Base-by-base conservation (phyloP, 495 filamentous ascomycete genomes). In the Penicillium waksmanii region DNA sequence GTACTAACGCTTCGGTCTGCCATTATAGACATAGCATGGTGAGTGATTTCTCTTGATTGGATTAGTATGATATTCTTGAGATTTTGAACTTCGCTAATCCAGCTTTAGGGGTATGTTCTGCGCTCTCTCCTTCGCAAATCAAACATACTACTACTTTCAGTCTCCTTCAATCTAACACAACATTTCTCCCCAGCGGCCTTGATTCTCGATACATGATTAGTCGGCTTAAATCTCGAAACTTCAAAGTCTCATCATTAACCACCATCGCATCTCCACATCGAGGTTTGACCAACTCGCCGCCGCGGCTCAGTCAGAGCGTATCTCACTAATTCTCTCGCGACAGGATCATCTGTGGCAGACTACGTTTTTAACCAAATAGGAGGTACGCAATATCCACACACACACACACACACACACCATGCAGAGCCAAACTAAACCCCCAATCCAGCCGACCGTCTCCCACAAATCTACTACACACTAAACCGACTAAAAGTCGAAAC, bases 151-250 rank as follows among this genome's bases (percentile, higher is more conserved):
- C 8, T 8, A 9, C 27, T 31, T 3, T 0, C 27, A 9, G 27
- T 31, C 27, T 31, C 11, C 43, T 33, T 47, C 27, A 48, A 54
- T 35, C 51, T n/a, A 42, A 56, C 50, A 76, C 3, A 55, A 76
- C 60, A 3, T 38, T n/a, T n/a, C 36, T n/a, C 15, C 36, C 15
- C 36, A 89, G 94, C 33, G 95, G 95, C 4, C 82, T 97, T 44
- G 95, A 97, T 74, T 87, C 92, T 12, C 84, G 94, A 67, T 96
- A 96, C 71, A 96, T 97, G 92, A 90, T 97, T 62, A 93, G 89
- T 53, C 82, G 79, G 44, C 78, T 96, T 13, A 82, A 83, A 52
- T 93, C 90, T 6, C 76, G 81, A 5, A 82, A 87, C 34, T 88
- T 95, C 48, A 84, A 87, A 58, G 86, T 92, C 8, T 72, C 85